phyloP scores from a whole-genome alignment of 164 flowering plant genomes.

The Chimonanthus praecox region DNA sequence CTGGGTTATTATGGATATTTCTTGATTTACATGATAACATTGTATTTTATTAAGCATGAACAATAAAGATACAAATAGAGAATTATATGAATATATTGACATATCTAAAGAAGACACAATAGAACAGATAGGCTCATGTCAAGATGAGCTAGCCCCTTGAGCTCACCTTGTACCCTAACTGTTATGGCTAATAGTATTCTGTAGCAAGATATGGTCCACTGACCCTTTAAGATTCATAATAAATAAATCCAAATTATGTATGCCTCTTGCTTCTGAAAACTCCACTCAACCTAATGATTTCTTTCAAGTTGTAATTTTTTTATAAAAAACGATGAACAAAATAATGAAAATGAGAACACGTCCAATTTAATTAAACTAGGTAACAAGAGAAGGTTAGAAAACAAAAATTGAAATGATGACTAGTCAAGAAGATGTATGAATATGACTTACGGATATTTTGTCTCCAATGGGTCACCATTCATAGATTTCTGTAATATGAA shows the following conservation, averaged over 20 bases:
- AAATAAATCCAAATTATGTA: background rate
- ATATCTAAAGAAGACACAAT: too few relatives aligned
- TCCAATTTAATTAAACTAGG: background rate
- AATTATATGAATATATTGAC: too few relatives aligned
- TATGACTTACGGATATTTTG: constrained; percentile 83
- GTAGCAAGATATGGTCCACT: background rate
- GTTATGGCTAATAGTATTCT: background rate
- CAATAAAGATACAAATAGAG: too few relatives aligned
- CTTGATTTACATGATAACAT: too few relatives aligned
- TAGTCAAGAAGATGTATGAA: constrained; percentile 6
- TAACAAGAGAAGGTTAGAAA: background rate
- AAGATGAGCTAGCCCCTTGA: too few relatives aligned
- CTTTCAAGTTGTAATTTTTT: background rate
- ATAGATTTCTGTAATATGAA: constrained; percentile 59
- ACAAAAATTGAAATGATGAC: background rate
- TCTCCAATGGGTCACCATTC: constrained; percentile 70
- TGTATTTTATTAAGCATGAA: too few relatives aligned
- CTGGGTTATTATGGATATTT: too few relatives aligned
- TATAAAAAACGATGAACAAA: too few relatives aligned
- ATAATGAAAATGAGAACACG: background rate
- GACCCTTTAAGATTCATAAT: background rate
- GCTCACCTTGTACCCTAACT: too few relatives aligned
- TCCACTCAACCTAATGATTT: too few relatives aligned
- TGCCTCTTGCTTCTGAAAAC: background rate
- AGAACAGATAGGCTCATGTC: too few relatives aligned